Conservation (phyloP, 1,284 basidiomycete genomes). For the Ceratobasidium sp. region DNA sequence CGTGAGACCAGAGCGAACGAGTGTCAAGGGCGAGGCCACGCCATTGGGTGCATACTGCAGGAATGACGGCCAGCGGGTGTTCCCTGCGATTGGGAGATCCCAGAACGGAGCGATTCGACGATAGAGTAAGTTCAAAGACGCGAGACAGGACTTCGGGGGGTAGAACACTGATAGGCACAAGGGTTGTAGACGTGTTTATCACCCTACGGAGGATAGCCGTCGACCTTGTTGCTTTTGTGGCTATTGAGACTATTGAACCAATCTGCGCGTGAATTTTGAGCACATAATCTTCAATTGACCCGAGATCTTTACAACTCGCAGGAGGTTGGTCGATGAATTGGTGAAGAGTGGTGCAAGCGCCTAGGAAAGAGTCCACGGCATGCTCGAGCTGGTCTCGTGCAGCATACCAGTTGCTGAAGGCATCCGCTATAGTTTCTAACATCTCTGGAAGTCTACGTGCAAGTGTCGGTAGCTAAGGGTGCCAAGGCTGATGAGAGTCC, state of each 20-base stretch:
- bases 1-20: too few relatives aligned
- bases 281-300: not conserved
- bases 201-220: not conserved
- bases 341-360: not conserved
- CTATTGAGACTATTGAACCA: too few relatives aligned
- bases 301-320: not conserved
- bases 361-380: not conserved
- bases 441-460: too few relatives aligned
- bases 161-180: constrained; percentile 11
- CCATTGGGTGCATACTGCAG: constrained; percentile 16
- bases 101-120: not conserved
- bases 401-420: too few relatives aligned
- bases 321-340: not conserved
- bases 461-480: too few relatives aligned
- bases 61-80: not conserved
- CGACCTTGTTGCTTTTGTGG: not conserved
- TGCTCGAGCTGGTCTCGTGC: too few relatives aligned
- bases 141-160: not conserved
- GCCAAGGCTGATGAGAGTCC: too few relatives aligned
- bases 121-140: not conserved
- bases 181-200: not conserved
- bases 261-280: not conserved
- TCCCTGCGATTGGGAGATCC: too few relatives aligned
- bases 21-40: not conserved
- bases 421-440: too few relatives aligned